A percentile compares a stretch with the other conserved stretches of the same genome.
Conservation (phyloP, 208 protist species). For the Leishmania tropica region DNA sequence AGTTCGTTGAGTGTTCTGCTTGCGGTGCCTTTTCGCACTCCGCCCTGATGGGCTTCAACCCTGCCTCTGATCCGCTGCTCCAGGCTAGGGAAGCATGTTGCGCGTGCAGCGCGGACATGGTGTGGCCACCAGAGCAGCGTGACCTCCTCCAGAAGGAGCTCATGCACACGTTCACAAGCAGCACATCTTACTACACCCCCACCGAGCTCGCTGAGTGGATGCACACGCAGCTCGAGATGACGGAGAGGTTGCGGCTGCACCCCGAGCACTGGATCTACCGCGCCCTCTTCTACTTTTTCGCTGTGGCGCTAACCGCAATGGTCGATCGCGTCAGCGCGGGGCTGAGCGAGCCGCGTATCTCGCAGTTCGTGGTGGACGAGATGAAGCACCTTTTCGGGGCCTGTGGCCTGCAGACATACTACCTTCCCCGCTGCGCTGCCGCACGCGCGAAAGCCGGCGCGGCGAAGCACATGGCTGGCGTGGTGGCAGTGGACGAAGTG, state of each 20-base stretch:
- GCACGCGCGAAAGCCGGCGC: slow-evolving; percentile 1
- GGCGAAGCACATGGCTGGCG: slow-evolving; percentile 1
- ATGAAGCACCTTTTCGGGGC: slow-evolving; percentile 24
- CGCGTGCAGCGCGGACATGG: slow-evolving; percentile 26
- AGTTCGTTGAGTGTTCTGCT: slow-evolving; percentile 56
- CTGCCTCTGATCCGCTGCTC: slow-evolving; percentile 32
- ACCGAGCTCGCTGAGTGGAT: slow-evolving; percentile 45
- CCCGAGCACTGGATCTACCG: slow-evolving; percentile 77
- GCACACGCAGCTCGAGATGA: slow-evolving; percentile 29
- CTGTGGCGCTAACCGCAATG: slow-evolving; percentile 41
- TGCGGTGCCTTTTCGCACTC: slow-evolving; percentile 61
- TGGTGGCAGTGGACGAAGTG: slow-evolving; percentile 8
- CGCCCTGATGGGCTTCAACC: slow-evolving; percentile 32
- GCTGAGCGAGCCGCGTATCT: slow-evolving; percentile 19
- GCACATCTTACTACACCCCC: slow-evolving; percentile 22
- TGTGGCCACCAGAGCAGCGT: slow-evolving; percentile 34
- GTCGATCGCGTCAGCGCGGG: slow-evolving; percentile 19
- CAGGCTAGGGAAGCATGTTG: slow-evolving; percentile 24
- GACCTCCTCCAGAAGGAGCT: slow-evolving; percentile 26
- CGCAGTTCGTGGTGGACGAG: slow-evolving; percentile 6
- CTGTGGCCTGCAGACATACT: slow-evolving; percentile 28
- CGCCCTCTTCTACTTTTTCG: slow-evolving; percentile 42
- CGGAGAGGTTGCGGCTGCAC: slow-evolving; percentile 42
- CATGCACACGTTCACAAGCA: slow-evolving; percentile 35
- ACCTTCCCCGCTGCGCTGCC: slow-evolving; percentile 23